A percentile compares a stretch with the other conserved stretches of the same genome.
Conservation (phyloP, 768 basidiomycete species). For the Auricularia heimuer region DNA sequence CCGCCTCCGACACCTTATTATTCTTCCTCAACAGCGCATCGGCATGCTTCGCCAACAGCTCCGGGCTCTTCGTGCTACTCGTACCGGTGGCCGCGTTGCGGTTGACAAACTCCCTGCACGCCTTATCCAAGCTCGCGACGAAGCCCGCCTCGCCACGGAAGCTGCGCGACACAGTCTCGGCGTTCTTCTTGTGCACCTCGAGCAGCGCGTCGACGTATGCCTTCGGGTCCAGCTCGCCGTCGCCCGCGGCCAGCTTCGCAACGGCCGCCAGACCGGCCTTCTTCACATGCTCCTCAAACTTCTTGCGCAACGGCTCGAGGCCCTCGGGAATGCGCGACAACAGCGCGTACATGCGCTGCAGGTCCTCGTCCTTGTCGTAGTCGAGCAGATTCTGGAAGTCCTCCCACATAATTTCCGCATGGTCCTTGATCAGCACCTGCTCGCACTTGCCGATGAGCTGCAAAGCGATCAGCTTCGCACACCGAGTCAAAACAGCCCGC, state of each 20-base stretch:
- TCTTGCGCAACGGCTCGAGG: constrained; percentile 80
- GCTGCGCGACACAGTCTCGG: constrained; percentile 75
- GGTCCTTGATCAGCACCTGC: constrained; percentile 81
- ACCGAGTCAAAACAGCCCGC: constrained; percentile 7
- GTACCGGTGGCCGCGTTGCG: constrained; percentile 80
- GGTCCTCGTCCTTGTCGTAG: constrained; percentile 88
- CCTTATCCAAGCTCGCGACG: constrained; percentile 81
- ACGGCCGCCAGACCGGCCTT: constrained; percentile 76
- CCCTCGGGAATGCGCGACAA: constrained; percentile 85
- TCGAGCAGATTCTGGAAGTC: constrained; percentile 86
- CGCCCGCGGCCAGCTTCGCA: constrained; percentile 52
- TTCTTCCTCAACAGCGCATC: constrained; percentile 86
- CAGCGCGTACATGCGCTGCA: constrained; percentile 92
- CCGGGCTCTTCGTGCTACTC: constrained; percentile 77
- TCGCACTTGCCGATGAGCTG: constrained; percentile 55
- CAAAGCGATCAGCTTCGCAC: constrained; percentile 22
- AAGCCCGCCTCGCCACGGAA: constrained; percentile 93
- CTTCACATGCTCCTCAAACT: constrained; percentile 95
- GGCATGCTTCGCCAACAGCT: constrained; percentile 84
- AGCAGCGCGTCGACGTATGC: constrained; percentile 89
- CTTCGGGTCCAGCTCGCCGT: constrained; percentile 61
- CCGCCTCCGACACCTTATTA: constrained; percentile 91
- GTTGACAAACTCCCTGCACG: constrained; percentile 93
- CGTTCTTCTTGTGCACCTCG: constrained; percentile 86
- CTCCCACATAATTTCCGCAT: constrained; percentile 79